A percentile compares a stretch with the other conserved stretches of the same genome.
These are phyloP conservation scores for Russula sp. DNA, from an alignment of 768 basidiomycete species.

Conservation along the genomic window DNA sequence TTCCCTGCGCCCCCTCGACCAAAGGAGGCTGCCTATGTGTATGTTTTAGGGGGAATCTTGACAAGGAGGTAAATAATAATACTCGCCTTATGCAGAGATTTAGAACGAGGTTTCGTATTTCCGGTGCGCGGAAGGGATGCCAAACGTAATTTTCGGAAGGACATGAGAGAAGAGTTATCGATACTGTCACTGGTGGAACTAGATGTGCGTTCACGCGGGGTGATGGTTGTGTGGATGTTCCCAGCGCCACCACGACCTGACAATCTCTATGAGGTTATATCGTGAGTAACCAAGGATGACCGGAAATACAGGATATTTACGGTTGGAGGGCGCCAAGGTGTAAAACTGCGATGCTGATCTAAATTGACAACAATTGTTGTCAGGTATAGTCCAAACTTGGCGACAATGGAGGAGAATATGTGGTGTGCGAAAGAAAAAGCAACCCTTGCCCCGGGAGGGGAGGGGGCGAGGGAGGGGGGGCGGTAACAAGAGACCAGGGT, in stretches of 20 bases:
- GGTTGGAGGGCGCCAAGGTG: not conserved
- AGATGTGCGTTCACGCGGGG: not conserved
- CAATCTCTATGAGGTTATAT: constrained; percentile 5
- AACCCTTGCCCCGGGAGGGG: not conserved
- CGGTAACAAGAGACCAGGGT: not conserved
- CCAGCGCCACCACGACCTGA: constrained; percentile 23
- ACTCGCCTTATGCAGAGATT: not conserved
- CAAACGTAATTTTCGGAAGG: too few relatives aligned
- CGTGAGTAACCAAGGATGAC: not conserved
- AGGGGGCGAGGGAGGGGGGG: too few relatives aligned
- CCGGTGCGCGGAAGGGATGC: too few relatives aligned
- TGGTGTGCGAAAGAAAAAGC: not conserved
- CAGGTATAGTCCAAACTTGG: not conserved
- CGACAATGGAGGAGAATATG: not conserved
- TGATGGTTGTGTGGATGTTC: constrained; percentile 11
- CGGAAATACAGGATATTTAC: not conserved
- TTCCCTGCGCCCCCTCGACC: constrained; percentile 28
- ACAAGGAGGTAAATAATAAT: not conserved
- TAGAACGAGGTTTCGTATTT: constrained; percentile 7
- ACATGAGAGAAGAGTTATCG: not conserved
- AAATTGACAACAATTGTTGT: not conserved
- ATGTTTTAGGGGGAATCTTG: not conserved
- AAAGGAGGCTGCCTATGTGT: constrained; percentile 5
- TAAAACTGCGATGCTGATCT: not conserved
- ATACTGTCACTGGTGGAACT: not conserved